phyloP scores from a whole-genome alignment of 2,329 filamentous ascomycete genomes.

The Curvularia eragrostidis region DNA sequence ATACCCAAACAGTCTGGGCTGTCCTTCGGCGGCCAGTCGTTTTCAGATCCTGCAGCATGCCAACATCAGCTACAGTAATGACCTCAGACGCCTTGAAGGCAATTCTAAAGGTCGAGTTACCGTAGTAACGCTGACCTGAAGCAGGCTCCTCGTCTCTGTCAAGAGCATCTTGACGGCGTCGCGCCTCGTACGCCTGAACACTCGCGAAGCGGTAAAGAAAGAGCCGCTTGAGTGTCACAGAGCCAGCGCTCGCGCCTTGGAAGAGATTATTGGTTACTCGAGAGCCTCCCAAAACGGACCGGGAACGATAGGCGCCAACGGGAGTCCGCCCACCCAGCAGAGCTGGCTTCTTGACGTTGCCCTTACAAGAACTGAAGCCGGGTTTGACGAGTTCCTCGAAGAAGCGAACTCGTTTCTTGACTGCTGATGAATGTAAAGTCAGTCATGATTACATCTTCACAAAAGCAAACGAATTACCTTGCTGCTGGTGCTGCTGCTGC shows the following conservation, averaged over 20 bases:
- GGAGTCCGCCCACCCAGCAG: background rate
- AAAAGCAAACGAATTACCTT: background rate
- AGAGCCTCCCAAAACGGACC: background rate
- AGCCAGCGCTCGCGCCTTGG: background rate
- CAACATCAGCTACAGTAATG: constrained; percentile 16
- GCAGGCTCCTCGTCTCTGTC: background rate
- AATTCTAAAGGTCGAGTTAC: constrained; percentile 19
- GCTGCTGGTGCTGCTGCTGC: background rate
- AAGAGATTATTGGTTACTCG: constrained; percentile 3
- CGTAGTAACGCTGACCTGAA: constrained; percentile 21
- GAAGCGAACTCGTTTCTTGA: constrained; percentile 13
- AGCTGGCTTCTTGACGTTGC: constrained; percentile 6
- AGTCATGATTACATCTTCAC: background rate
- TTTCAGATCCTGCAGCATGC: constrained; percentile 12
- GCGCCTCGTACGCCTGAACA: constrained; percentile 19
- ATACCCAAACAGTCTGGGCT: constrained; percentile 9
- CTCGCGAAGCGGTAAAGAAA: constrained; percentile 19
- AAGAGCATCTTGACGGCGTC: constrained; percentile 7
- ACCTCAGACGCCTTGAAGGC: constrained; percentile 7
- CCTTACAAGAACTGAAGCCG: constrained; percentile 7
- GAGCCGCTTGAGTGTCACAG: constrained; percentile 11
- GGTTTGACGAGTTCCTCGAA: constrained; percentile 6
- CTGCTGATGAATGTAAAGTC: background rate
- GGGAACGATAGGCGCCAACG: background rate
- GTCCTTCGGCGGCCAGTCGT: background rate